Conservation (phyloP, 1,284 basidiomycete species). For the Puccinia polysora region DNA sequence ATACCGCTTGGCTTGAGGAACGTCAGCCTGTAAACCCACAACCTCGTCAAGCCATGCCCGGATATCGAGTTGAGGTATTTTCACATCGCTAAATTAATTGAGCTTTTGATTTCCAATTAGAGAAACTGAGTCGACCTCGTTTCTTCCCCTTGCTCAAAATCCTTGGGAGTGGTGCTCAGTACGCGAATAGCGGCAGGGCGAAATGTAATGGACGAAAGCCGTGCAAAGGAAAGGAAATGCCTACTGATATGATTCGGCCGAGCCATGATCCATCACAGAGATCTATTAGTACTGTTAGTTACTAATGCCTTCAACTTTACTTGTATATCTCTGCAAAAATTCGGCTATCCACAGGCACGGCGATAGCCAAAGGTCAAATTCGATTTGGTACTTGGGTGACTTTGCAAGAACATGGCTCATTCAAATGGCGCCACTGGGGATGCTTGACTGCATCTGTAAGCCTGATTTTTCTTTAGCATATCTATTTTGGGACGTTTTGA, state of each 20-base stretch:
- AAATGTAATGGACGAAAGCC: slow-evolving; percentile 36
- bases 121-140: background rate
- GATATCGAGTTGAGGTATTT: slow-evolving; percentile 20
- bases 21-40: too few species aligned
- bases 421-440: slow-evolving; percentile 42
- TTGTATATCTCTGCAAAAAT: background rate
- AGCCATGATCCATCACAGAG: background rate
- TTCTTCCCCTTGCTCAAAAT: background rate
- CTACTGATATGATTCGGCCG: background rate
- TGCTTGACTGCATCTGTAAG: slow-evolving; percentile 29
- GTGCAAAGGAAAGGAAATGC: slow-evolving; percentile 10
- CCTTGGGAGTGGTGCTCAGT: slow-evolving; percentile 11
- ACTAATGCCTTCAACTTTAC: background rate
- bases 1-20: too few species aligned
- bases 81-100: background rate
- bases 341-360: slow-evolving; percentile 1
- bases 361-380: slow-evolving; percentile 27
- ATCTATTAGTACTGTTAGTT: too few species aligned
- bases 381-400: slow-evolving; percentile 35
- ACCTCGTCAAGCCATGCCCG: too few species aligned
- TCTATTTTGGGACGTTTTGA: background rate
- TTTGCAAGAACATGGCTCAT: slow-evolving; percentile 19
- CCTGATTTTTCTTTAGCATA: background rate
- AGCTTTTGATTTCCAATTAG: background rate
- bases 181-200: slow-evolving; percentile 12